phyloP scores from a whole-genome alignment of 768 basidiomycete species.

The Pleurotus pulmonarius region DNA sequence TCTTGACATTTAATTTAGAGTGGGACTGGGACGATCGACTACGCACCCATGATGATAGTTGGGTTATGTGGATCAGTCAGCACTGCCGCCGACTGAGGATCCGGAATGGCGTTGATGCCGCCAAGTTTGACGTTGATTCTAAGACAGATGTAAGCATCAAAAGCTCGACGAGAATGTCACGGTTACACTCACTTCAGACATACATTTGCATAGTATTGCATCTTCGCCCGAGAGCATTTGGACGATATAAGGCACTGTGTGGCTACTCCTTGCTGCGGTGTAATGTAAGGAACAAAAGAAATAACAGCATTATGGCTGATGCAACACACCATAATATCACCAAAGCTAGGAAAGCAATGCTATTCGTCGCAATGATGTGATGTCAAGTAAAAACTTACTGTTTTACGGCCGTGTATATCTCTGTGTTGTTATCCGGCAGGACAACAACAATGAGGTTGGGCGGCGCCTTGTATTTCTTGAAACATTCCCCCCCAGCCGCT shows the following conservation, averaged over 20 bases:
- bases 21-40: not conserved
- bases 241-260: conserved; percentile 73
- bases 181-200: conserved; percentile 59
- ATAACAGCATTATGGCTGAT: too few species aligned
- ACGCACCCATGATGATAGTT: conserved; percentile 72
- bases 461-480: conserved; percentile 29
- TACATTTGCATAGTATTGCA: conserved; percentile 81
- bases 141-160: not conserved
- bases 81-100: conserved; percentile 58
- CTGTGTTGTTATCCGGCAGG: conserved; percentile 70
- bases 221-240: conserved; percentile 64
- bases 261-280: conserved; percentile 59
- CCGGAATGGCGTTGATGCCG: conserved; percentile 78
- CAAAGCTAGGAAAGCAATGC: conserved; percentile 46
- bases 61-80: conserved; percentile 70
- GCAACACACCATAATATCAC: conserved; percentile 35
- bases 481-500: conserved; percentile 43
- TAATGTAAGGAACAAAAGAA: not conserved
- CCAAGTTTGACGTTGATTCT: conserved; percentile 85
- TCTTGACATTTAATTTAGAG: not conserved
- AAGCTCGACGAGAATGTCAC: not conserved
- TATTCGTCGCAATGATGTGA: not conserved
- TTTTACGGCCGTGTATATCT: conserved; percentile 75
- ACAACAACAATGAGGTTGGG: conserved; percentile 59
- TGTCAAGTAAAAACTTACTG: conserved; percentile 46